Base-by-base conservation (phyloP, 2,329 filamentous ascomycete genomes). In the Periconia sp. region DNA sequence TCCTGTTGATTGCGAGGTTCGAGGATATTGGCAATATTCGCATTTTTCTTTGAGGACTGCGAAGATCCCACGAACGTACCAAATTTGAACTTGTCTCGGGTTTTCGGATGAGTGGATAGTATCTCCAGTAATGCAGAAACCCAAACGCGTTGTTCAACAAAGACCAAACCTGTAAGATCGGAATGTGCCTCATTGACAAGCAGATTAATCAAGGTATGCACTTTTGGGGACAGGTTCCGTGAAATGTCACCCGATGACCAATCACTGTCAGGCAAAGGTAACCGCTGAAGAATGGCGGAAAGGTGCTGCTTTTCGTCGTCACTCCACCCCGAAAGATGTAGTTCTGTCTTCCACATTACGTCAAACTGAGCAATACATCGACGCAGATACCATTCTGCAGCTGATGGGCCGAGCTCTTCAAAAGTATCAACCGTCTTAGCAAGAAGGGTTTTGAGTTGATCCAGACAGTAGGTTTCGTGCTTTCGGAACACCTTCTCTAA, bases 1-100 rank as follows among this genome's bases (percentile, higher is more conserved):
- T 76, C 66, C 45, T 76, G 73, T 53, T 85, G 82, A 44, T 77
- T 76, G 42, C 73, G 76, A 6, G 76, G 63, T 40, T 79, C 76
- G 1, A 76, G 67, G 6, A 85, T 70, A 46, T 83, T 80, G 2
- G 77, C 77, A 7, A 86, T 72, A 30, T 74, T 76, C 33, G 73
- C 63, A 54, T 78, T 78, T n/a, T 76, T 73, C 18, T 72, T 74
- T 13, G 68, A 64, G 31, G 68, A 74, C 20, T 68, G 46, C 65
- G 41, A 82, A 74, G 74, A 77, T 8, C 84, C 85, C 10, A 86
- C 76, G 51, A 85, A 85, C 2, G 79, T 79, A 33, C 73, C 79
- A 14, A 77, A 61, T 13, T 61, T 71, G 60, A 79, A 76, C 11
- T 66, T 57, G 23, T 72, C 60, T 53, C 45, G 57, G 1, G 69